phyloP scores from a whole-genome alignment of 2,329 filamentous ascomycete species.

The Penicillium frequentans region DNA sequence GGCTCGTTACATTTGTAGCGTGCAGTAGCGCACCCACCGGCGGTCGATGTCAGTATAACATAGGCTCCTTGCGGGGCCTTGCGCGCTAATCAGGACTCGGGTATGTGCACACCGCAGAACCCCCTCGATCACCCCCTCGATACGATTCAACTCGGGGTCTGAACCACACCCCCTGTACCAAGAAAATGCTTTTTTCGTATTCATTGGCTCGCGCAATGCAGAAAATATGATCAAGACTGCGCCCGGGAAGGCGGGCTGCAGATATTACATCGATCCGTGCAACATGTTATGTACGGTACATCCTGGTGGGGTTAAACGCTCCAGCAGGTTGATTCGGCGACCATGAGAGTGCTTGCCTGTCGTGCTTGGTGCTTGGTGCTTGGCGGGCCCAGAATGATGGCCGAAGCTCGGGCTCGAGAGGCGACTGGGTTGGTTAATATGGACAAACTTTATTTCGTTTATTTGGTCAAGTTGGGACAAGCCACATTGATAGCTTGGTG shows the following conservation, averaged over 20 bases:
- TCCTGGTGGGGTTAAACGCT: constrained; percentile 16
- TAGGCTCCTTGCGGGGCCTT: constrained; percentile 4
- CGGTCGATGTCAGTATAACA: background rate
- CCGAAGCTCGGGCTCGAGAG: background rate
- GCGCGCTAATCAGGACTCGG: constrained; percentile 1
- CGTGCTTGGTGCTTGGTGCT: background rate
- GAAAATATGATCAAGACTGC: background rate
- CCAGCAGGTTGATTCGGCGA: background rate
- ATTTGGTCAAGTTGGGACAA: background rate
- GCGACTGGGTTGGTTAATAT: background rate
- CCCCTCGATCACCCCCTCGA: background rate
- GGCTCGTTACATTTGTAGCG: background rate
- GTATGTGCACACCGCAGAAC: background rate
- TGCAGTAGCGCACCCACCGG: constrained; percentile 3
- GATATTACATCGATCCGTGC: background rate
- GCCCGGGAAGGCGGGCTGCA: background rate
- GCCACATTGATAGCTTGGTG: background rate
- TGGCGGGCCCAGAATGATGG: background rate
- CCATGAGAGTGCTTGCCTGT: background rate
- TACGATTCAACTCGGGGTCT: background rate
- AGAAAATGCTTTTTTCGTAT: background rate
- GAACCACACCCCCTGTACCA: background rate
- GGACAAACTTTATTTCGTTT: background rate
- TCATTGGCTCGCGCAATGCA: background rate
- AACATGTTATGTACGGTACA: background rate